Percentiles rank a stretch among this genome's conserved stretches.
These are phyloP conservation scores for Globisporangium echinulatum DNA, from an alignment of 352 stramenopile genomes.

Conservation along the genomic window DNA sequence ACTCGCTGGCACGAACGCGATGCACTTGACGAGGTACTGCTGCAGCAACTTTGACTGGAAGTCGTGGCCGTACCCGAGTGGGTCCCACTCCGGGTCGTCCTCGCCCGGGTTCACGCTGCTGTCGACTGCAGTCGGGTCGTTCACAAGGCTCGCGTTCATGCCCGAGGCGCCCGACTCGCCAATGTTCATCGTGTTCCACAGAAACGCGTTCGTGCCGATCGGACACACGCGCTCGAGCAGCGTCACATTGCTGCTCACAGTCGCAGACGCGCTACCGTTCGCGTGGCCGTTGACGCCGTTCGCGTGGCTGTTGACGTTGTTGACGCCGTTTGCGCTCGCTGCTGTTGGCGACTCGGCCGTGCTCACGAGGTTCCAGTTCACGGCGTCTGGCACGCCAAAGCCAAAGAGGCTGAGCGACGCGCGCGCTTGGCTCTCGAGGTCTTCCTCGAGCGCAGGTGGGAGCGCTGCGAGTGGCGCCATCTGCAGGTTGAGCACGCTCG, in stretches of 20 bases:
- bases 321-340: not conserved
- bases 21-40: constrained; percentile 70
- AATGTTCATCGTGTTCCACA: constrained; percentile 65
- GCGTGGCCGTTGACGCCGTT: not conserved
- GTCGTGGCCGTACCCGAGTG: constrained; percentile 26
- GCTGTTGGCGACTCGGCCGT: constrained; percentile 10
- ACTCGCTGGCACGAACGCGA: constrained; percentile 50
- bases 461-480: constrained; percentile 26
- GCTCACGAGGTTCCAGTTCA: constrained; percentile 55
- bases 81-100: constrained; percentile 23
- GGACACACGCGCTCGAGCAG: constrained; percentile 59
- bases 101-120: constrained; percentile 11
- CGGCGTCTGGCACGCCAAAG: constrained; percentile 48
- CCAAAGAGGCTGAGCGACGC: constrained; percentile 63
- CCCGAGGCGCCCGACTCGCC: constrained; percentile 20
- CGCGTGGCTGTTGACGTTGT: not conserved
- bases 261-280: constrained; percentile 3
- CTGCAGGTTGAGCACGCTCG: constrained; percentile 27
- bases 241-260: constrained; percentile 19
- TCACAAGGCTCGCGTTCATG: constrained; percentile 4
- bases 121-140: constrained; percentile 6
- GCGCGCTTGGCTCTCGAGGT: constrained; percentile 57
- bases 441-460: constrained; percentile 32
- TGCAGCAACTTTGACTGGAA: constrained; percentile 57
- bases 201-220: constrained; percentile 46